phyloP scores from a whole-genome alignment of 495 filamentous ascomycete species.

The Chaetomidium leptoderma region DNA sequence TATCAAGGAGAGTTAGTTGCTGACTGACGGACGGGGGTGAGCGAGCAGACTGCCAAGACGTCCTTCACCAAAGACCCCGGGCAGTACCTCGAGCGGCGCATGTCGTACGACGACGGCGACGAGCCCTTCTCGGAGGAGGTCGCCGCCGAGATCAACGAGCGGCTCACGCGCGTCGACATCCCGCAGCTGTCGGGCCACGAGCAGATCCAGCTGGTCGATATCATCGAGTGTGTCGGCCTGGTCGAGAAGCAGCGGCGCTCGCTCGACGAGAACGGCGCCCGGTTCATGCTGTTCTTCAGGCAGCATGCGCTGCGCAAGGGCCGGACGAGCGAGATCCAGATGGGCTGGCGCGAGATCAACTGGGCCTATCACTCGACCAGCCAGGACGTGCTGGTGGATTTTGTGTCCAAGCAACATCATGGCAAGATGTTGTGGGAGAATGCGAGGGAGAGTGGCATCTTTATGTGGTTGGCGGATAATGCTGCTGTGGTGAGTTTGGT shows the following conservation, averaged over 20 bases:
- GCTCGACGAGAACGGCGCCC: conserved; percentile 88
- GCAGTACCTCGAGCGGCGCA: conserved; percentile 29
- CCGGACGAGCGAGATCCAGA: conserved; percentile 58
- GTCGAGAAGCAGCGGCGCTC: conserved; percentile 87
- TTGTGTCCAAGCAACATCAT: conserved; percentile 77
- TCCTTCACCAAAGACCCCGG: conserved; percentile 21
- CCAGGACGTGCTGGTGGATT: conserved; percentile 87
- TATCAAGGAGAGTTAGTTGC: neutral
- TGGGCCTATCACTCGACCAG: conserved; percentile 92
- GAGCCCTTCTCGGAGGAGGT: conserved; percentile 68
- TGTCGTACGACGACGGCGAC: conserved; percentile 50
- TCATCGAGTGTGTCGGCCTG: conserved; percentile 79
- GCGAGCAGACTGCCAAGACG: conserved; percentile 21
- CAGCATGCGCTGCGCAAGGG: conserved; percentile 72
- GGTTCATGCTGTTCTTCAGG: conserved; percentile 84
- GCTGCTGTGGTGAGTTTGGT: conserved; percentile 62
- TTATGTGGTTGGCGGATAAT: conserved; percentile 86
- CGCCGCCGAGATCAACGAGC: conserved; percentile 68
- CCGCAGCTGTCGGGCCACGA: conserved; percentile 82
- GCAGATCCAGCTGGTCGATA: conserved; percentile 83
- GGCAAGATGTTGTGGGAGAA: conserved; percentile 76
- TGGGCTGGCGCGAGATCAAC: conserved; percentile 89
- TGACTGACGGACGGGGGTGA: too few relatives aligned
- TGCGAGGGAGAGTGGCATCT: conserved; percentile 82
- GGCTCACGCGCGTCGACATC: conserved; percentile 67